These are phyloP conservation scores for Pichia insulana DNA, from an alignment of 805 yeast species.

Conservation along the genomic window DNA sequence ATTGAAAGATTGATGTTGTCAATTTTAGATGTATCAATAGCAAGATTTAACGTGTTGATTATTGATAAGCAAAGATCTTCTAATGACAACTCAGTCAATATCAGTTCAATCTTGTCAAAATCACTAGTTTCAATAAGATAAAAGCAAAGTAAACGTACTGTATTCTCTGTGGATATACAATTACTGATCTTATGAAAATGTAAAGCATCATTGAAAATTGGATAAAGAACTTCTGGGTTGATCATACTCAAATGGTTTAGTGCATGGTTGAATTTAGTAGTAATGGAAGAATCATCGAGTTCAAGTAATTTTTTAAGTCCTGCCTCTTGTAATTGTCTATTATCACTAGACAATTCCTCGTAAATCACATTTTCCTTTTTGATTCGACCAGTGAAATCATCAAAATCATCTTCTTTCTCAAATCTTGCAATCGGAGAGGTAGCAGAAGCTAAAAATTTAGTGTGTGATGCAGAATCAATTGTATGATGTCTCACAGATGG, in stretches of 20 bases:
- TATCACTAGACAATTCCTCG: conserved; percentile 20
- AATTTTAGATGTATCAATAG: conserved; percentile 22
- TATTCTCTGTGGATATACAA: conserved; percentile 22
- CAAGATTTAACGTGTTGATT: conserved; percentile 13
- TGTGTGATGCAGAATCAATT: not conserved
- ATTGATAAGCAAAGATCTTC: conserved; percentile 22
- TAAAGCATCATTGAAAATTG: conserved; percentile 13
- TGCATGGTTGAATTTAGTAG: conserved; percentile 17
- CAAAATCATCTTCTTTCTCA: conserved; percentile 9
- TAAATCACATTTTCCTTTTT: conserved; percentile 17
- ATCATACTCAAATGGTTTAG: conserved; percentile 19
- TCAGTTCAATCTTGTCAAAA: conserved; percentile 1
- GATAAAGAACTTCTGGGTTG: conserved; percentile 17
- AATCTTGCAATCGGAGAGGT: no score
- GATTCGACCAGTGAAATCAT: conserved; percentile 16
- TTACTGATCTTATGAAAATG: conserved; percentile 10
- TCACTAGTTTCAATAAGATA: conserved; percentile 8
- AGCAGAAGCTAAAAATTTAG: no score
- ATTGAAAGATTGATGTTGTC: conserved; percentile 23
- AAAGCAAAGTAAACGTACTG: conserved; percentile 20
- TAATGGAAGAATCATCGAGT: conserved; percentile 7
- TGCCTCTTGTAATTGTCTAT: conserved; percentile 12
- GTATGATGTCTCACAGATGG: conserved; percentile 14
- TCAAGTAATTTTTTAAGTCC: conserved; percentile 15
- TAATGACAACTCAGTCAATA: conserved; percentile 13